Evolutionary conservation across 257 asterid genomes (phyloP).

Genomic region (Salvia hispanica): DNA sequence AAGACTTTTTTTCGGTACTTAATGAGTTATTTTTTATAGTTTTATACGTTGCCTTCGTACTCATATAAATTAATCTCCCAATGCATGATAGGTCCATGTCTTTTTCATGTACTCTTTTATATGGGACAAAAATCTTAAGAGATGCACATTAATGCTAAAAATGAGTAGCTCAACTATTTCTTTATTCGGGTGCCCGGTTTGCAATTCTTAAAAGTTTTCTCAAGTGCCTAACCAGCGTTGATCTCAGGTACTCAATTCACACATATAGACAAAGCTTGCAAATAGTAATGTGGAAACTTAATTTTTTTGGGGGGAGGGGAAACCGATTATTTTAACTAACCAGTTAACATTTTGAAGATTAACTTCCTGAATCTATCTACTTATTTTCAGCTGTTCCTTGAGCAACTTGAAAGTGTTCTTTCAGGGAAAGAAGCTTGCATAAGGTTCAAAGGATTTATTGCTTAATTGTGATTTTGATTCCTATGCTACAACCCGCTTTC

Average conservation of each 20-base stretch:
- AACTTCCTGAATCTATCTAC: slow-evolving; percentile 30
- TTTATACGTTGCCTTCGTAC: too few species aligned
- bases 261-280: not conserved
- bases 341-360: slow-evolving; percentile 24
- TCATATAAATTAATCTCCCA: too few species aligned
- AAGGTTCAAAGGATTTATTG: slow-evolving; percentile 50
- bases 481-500: slow-evolving; percentile 19
- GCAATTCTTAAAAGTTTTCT: not conserved
- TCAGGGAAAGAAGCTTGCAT: slow-evolving; percentile 64
- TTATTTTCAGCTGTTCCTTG: slow-evolving; percentile 81
- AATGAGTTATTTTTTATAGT: slow-evolving; percentile 1
- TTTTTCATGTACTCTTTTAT: not conserved
- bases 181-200: slow-evolving; percentile 5
- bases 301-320: not conserved
- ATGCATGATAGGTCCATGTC: too few species aligned
- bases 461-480: slow-evolving; percentile 16
- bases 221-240: slow-evolving; percentile 15
- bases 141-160: slow-evolving; percentile 16
- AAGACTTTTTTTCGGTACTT: slow-evolving; percentile 84
- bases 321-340: not conserved
- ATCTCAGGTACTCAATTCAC: not conserved
- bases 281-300: not conserved
- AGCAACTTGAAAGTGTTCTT: slow-evolving; percentile 88
- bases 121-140: not conserved
- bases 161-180: not conserved